Percentiles rank a stretch among this genome's conserved stretches.
Evolutionary conservation across 129 eudicot genomes (phyloP).

Genomic region (Chrysanthemum seticuspe): DNA sequence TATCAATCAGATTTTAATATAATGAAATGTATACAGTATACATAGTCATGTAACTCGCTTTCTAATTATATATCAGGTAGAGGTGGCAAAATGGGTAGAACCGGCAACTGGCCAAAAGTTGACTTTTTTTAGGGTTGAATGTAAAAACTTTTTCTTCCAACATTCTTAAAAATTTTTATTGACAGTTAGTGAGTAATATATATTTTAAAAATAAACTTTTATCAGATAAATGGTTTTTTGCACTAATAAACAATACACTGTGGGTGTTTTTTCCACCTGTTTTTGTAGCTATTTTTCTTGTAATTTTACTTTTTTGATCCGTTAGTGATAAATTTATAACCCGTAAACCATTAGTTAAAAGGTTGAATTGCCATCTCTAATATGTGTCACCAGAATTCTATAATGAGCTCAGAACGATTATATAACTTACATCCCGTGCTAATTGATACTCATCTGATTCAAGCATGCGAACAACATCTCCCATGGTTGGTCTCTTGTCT

Average conservation of each 20-base stretch:
- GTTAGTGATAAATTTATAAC: background rate
- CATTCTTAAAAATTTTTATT: background rate
- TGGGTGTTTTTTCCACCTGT: background rate
- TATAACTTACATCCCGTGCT: slow-evolving; percentile 54
- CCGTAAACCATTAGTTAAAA: background rate
- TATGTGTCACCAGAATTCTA: background rate
- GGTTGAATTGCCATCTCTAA: background rate
- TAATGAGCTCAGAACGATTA: background rate
- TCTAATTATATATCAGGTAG: background rate
- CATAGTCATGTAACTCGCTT: background rate
- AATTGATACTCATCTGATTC: slow-evolving; percentile 80
- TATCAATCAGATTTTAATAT: slow-evolving; percentile 13
- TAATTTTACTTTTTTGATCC: background rate
- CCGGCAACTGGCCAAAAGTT: background rate
- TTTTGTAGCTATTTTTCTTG: background rate
- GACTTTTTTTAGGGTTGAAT: background rate
- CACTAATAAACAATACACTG: too few relatives aligned
- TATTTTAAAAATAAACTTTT: too few relatives aligned
- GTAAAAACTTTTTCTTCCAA: background rate
- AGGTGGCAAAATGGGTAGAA: background rate
- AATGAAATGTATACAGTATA: slow-evolving; percentile 2
- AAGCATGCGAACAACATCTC: slow-evolving; percentile 86
- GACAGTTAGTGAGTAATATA: background rate
- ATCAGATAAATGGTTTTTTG: too few relatives aligned
- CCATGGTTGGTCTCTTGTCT: slow-evolving; percentile 68